Conservation (phyloP, 2,329 filamentous ascomycete genomes). For the Alternaria burnsii region DNA sequence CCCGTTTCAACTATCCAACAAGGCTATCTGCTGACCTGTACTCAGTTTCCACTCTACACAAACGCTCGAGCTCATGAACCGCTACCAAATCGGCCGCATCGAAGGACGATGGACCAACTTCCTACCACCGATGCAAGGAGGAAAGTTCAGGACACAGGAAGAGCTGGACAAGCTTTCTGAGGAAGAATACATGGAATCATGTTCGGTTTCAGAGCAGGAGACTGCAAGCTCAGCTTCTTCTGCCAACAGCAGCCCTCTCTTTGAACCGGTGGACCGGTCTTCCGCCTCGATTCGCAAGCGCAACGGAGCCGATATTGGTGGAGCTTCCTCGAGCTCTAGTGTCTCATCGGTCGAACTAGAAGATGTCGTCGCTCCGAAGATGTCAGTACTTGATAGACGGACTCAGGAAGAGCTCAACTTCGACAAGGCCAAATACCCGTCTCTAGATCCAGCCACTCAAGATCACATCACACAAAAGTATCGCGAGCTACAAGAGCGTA, state of each 20-base stretch:
- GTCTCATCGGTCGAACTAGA: slow-evolving; percentile 62
- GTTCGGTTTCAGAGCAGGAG: slow-evolving; percentile 36
- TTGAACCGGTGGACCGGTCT: slow-evolving; percentile 61
- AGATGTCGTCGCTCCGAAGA: slow-evolving; percentile 51
- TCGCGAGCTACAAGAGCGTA: slow-evolving; percentile 74
- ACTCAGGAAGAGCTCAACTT: slow-evolving; percentile 78
- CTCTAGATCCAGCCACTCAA: slow-evolving; percentile 77
- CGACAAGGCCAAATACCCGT: slow-evolving; percentile 82
- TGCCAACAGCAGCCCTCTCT: slow-evolving; percentile 64
- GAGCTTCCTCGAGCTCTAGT: slow-evolving; percentile 67
- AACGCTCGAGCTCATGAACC: slow-evolving; percentile 77
- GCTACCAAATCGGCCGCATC: slow-evolving; percentile 83
- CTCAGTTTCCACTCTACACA: slow-evolving; percentile 81
- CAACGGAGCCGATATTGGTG: slow-evolving; percentile 47
- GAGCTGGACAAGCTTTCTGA: slow-evolving; percentile 50
- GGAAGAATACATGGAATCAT: slow-evolving; percentile 35
- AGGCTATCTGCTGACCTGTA: slow-evolving; percentile 13
- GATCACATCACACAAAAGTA: slow-evolving; percentile 81
- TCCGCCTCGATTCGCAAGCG: slow-evolving; percentile 48
- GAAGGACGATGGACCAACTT: slow-evolving; percentile 89
- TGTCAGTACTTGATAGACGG: slow-evolving; percentile 74
- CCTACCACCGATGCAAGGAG: slow-evolving; percentile 88
- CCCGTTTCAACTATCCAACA: slow-evolving; percentile 20
- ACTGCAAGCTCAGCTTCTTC: slow-evolving; percentile 58
- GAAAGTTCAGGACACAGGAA: slow-evolving; percentile 70